Percentiles rank a stretch among this genome's conserved stretches.
Evolutionary conservation across 2,329 filamentous ascomycete species (phyloP).

Genomic region (Pseudonectria foliicola): DNA sequence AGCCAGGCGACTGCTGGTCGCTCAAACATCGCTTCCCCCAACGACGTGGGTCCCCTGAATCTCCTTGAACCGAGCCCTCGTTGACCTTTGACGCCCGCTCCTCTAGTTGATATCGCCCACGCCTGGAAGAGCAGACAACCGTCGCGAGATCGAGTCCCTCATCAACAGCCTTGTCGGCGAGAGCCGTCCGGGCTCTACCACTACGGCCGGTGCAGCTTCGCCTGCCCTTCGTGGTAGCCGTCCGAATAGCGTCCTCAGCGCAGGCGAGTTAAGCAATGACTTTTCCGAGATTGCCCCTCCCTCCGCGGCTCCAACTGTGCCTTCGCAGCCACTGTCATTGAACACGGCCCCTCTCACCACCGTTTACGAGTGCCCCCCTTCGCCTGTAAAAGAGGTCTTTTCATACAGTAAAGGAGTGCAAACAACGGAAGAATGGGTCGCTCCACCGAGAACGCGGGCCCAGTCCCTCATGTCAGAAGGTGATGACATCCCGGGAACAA

Average conservation of each 20-base stretch:
- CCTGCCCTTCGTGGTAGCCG: conserved; percentile 64
- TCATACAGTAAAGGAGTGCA: conserved; percentile 98
- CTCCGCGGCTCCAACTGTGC: conserved; percentile 32
- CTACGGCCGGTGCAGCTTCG: conserved; percentile 56
- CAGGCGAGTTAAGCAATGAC: conserved; percentile 71
- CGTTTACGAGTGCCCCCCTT: conserved; percentile 73
- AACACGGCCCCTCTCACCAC: conserved; percentile 67
- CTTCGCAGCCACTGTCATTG: conserved; percentile 56
- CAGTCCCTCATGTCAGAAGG: conserved; percentile 47
- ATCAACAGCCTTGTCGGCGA: conserved; percentile 80
- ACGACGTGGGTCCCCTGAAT: conserved; percentile 55
- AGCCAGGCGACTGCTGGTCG: conserved; percentile 66
- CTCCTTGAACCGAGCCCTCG: conserved; percentile 7
- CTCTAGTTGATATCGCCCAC: conserved; percentile 55
- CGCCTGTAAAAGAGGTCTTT: conserved; percentile 73
- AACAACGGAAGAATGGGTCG: conserved; percentile 69
- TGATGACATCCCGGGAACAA: conserved; percentile 49
- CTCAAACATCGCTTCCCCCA: conserved; percentile 58
- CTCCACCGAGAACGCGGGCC: conserved; percentile 40
- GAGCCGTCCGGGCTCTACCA: conserved; percentile 62
- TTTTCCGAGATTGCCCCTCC: conserved; percentile 53
- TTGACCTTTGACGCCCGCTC: conserved; percentile 8
- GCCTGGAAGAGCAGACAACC: conserved; percentile 60
- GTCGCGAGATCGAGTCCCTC: conserved; percentile 74
- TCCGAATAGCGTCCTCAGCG: conserved; percentile 80